A percentile compares a stretch with the other conserved stretches of the same genome.
phyloP scores from a whole-genome alignment of 2,329 filamentous ascomycete genomes.

The Hypoxylon sp. region DNA sequence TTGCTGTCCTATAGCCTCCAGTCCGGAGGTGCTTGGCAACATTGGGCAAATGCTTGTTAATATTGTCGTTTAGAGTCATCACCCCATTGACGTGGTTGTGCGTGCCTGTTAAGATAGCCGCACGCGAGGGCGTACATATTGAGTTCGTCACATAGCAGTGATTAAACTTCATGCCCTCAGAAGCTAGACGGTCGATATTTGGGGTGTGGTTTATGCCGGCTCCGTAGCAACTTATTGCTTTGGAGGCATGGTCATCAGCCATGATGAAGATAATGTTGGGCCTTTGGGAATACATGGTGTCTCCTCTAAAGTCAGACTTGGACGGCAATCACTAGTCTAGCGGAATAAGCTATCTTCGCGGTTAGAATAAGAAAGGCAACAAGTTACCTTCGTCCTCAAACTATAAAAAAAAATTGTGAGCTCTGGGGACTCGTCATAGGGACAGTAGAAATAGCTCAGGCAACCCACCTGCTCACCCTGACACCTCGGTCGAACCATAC shows the following conservation, averaged over 20 bases:
- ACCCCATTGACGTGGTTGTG: constrained; percentile 69
- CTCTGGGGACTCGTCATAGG: not conserved
- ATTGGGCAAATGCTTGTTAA: constrained; percentile 66
- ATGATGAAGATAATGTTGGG: constrained; percentile 67
- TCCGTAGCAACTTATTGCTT: constrained; percentile 65
- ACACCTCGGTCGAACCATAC: constrained; percentile 5
- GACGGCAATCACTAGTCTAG: not conserved
- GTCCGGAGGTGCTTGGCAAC: constrained; percentile 65
- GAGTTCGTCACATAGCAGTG: constrained; percentile 69
- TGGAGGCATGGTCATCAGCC: constrained; percentile 68
- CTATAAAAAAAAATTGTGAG: not conserved
- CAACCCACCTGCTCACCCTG: not conserved
- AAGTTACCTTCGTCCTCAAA: not conserved
- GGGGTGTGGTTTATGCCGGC: constrained; percentile 67
- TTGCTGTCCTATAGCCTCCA: constrained; percentile 65
- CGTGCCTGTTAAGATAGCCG: constrained; percentile 64
- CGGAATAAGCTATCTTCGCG: not conserved
- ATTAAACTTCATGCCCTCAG: constrained; percentile 66
- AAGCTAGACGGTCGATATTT: constrained; percentile 65
- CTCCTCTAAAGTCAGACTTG: not conserved
- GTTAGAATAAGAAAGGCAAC: not conserved
- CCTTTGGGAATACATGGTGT: constrained; percentile 22
- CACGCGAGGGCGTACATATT: constrained; percentile 67
- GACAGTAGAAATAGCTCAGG: not conserved
- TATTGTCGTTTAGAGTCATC: constrained; percentile 63